A percentile compares a stretch with the other conserved stretches of the same genome.
Conservation (phyloP, 176 grass and related monocot species). For the Rhynchospora breviuscula region DNA sequence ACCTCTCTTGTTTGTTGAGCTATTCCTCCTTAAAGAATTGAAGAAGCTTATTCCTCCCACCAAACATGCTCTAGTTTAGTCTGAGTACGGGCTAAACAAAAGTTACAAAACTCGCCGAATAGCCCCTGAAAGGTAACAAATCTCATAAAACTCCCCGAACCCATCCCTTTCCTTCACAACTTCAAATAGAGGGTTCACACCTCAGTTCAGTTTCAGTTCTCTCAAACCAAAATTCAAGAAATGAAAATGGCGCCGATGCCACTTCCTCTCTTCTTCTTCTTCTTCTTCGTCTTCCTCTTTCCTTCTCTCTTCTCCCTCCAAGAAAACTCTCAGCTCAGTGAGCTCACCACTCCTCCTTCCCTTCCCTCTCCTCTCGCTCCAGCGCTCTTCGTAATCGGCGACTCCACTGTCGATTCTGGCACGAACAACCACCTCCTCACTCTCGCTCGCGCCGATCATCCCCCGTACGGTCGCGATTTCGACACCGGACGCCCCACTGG, state of each 20-base stretch:
- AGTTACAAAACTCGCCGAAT: too few species aligned
- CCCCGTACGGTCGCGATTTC: conserved; percentile 64
- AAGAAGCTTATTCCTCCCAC: too few species aligned
- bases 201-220: neutral
- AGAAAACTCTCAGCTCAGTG: neutral
- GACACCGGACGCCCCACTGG: conserved; percentile 69
- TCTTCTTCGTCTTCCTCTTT: neutral
- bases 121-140: too few species aligned
- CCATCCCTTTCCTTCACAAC: too few species aligned
- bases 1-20: too few species aligned
- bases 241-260: conserved; percentile 6
- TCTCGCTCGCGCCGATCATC: conserved; percentile 53
- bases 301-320: neutral
- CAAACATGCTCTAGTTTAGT: too few species aligned
- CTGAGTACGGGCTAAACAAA: too few species aligned
- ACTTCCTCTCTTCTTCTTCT: neutral
- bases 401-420: conserved; percentile 74
- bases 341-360: neutral
- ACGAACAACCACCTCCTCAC: conserved; percentile 87
- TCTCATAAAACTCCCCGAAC: too few species aligned
- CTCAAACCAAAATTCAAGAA: neutral
- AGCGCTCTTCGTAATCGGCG: conserved; percentile 67
- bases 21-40: too few species aligned
- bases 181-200: neutral
- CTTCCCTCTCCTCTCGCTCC: conserved; percentile 38